Evolutionary conservation across 1,284 basidiomycete genomes (phyloP).

Genomic region (Tausonia pullulans): DNA sequence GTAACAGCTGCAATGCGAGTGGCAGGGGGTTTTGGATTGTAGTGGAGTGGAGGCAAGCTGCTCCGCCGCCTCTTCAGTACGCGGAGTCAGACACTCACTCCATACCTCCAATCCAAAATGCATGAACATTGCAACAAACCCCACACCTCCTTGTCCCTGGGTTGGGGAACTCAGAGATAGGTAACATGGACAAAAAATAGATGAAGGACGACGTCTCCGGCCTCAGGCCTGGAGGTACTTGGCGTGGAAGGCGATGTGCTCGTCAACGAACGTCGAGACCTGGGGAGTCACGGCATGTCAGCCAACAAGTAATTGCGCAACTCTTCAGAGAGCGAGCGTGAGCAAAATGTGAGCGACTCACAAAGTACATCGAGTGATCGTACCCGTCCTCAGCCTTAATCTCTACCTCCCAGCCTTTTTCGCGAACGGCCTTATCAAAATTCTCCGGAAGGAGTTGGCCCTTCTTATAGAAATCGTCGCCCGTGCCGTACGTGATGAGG

Average conservation of each 20-base stretch:
- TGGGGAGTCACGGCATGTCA: slow-evolving; percentile 21
- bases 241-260: slow-evolving; percentile 40
- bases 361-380: slow-evolving; percentile 82
- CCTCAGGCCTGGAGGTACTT: slow-evolving; percentile 32
- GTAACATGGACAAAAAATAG: background rate
- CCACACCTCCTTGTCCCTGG: background rate
- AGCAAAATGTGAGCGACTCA: slow-evolving; percentile 38
- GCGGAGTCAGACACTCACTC: background rate
- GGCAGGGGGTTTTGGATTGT: no score
- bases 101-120: background rate
- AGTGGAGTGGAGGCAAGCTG: no score
- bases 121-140: background rate
- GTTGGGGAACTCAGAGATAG: no score
- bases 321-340: background rate
- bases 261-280: slow-evolving; percentile 57
- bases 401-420: slow-evolving; percentile 62
- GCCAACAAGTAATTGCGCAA: slow-evolving; percentile 15
- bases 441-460: slow-evolving; percentile 60
- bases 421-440: slow-evolving; percentile 64
- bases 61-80: no score
- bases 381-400: slow-evolving; percentile 78
- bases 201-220: background rate
- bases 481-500: slow-evolving; percentile 75
- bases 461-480: slow-evolving; percentile 74
- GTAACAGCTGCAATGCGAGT: no score